Conservation (phyloP, 441 rosid genomes). For the Melianthus villosus region DNA sequence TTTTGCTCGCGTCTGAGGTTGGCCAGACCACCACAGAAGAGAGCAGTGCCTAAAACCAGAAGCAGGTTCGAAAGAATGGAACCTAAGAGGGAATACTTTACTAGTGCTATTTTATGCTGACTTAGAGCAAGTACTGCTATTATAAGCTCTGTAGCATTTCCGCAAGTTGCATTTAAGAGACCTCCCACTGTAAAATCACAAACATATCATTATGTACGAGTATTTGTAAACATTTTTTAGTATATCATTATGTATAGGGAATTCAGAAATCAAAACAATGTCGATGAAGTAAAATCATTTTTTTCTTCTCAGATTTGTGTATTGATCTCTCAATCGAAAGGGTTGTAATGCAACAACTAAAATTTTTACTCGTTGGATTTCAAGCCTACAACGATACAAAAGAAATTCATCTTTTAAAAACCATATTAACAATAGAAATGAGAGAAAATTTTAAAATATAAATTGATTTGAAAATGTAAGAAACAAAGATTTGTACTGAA, state of each 20-base stretch:
- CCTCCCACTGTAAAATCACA: constrained; percentile 50
- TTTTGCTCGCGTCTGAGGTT: constrained; percentile 44
- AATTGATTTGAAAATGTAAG: no score
- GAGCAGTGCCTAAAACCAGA: constrained; percentile 75
- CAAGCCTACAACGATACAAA: no score
- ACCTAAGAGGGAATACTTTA: constrained; percentile 76
- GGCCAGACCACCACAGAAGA: constrained; percentile 71
- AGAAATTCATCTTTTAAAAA: no score
- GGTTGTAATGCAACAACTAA: background rate
- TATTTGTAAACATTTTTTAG: background rate
- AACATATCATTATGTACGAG: background rate
- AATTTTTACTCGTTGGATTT: no score
- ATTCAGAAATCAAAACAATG: background rate
- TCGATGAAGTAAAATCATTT: no score
- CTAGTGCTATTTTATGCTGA: constrained; percentile 45
- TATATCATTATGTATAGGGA: no score
- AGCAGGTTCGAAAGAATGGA: constrained; percentile 78
- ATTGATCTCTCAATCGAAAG: background rate
- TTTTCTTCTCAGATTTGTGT: no score
- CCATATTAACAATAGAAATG: no score
- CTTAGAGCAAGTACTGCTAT: constrained; percentile 65
- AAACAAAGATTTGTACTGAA: no score
- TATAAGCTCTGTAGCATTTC: constrained; percentile 85
- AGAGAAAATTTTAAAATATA: no score
- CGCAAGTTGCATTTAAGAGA: constrained; percentile 83